These are phyloP conservation scores for Hypoxylon sp. DNA, from an alignment of 2,329 filamentous ascomycete genomes.

Conservation along the genomic window DNA sequence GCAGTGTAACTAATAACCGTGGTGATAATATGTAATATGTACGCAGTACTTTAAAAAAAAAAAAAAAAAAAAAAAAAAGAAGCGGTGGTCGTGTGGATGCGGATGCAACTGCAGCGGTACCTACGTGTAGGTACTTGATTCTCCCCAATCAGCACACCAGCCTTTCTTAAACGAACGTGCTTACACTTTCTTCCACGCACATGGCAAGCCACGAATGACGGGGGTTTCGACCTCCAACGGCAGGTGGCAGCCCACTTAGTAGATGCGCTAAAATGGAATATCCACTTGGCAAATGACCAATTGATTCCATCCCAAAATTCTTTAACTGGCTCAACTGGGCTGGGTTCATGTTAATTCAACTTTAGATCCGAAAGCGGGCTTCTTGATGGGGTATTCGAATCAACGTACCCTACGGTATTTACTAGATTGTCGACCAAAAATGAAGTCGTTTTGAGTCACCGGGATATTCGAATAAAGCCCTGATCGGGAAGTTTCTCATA, in stretches of 20 bases:
- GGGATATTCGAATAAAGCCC: conserved; percentile 8
- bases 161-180: conserved; percentile 40
- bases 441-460: conserved; percentile 20
- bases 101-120: conserved; percentile 38
- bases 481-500: conserved; percentile 28
- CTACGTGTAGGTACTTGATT: conserved; percentile 27
- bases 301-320: conserved; percentile 44
- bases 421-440: not conserved
- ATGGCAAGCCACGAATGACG: conserved; percentile 47
- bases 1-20: conserved; percentile 43
- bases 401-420: not conserved
- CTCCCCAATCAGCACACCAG: conserved; percentile 39
- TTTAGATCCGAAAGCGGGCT: conserved; percentile 42
- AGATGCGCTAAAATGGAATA: conserved; percentile 41
- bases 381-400: conserved; percentile 34
- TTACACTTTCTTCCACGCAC: conserved; percentile 45
- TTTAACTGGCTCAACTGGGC: conserved; percentile 35
- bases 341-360: conserved; percentile 20
- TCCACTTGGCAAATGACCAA: conserved; percentile 41
- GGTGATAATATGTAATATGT: conserved; percentile 26
- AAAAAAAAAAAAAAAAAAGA: conserved; percentile 18
- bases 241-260: conserved; percentile 43
- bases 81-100: conserved; percentile 40
- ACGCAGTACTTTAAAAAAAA: conserved; percentile 5
- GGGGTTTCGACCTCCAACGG: conserved; percentile 44